Evolutionary conservation across 2,329 filamentous ascomycete species (phyloP).

Genomic region (Ceratocystis lukuohia): DNA sequence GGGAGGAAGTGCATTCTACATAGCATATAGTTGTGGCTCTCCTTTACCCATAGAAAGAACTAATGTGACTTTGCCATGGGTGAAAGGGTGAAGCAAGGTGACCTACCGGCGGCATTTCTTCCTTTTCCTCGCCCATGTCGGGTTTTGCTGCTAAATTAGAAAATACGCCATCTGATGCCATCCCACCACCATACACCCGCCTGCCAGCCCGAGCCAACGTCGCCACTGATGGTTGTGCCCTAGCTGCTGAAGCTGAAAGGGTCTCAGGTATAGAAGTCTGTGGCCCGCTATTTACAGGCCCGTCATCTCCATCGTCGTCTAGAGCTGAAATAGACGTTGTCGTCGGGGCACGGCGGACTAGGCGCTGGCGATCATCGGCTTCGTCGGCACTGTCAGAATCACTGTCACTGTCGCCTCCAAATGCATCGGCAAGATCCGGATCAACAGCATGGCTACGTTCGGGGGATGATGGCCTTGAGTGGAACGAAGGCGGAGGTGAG

Average conservation of each 20-base stretch:
- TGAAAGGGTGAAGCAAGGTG: neutral
- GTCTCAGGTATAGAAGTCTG: slow-evolving; percentile 18
- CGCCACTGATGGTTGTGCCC: neutral
- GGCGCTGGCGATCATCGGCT: slow-evolving; percentile 67
- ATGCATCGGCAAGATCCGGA: slow-evolving; percentile 79
- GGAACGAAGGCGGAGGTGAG: slow-evolving; percentile 72
- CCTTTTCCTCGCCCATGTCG: slow-evolving; percentile 57
- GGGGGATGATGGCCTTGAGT: slow-evolving; percentile 58
- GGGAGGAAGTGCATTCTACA: slow-evolving; percentile 20
- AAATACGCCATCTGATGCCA: slow-evolving; percentile 88
- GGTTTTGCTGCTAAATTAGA: slow-evolving; percentile 89
- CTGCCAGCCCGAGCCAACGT: neutral
- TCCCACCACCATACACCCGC: slow-evolving; percentile 53
- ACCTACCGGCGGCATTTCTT: slow-evolving; percentile 84
- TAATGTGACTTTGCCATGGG: neutral
- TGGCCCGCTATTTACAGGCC: slow-evolving; percentile 19
- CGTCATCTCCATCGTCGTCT: slow-evolving; percentile 15
- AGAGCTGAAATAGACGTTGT: slow-evolving; percentile 17
- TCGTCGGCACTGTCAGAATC: slow-evolving; percentile 41
- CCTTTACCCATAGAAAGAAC: no score
- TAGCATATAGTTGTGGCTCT: no score
- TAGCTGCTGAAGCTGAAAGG: neutral
- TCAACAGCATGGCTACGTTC: slow-evolving; percentile 43
- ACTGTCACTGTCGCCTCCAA: slow-evolving; percentile 68
- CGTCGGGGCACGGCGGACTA: slow-evolving; percentile 49